phyloP scores from a whole-genome alignment of 495 filamentous ascomycete species.

The Podospora appendiculata region DNA sequence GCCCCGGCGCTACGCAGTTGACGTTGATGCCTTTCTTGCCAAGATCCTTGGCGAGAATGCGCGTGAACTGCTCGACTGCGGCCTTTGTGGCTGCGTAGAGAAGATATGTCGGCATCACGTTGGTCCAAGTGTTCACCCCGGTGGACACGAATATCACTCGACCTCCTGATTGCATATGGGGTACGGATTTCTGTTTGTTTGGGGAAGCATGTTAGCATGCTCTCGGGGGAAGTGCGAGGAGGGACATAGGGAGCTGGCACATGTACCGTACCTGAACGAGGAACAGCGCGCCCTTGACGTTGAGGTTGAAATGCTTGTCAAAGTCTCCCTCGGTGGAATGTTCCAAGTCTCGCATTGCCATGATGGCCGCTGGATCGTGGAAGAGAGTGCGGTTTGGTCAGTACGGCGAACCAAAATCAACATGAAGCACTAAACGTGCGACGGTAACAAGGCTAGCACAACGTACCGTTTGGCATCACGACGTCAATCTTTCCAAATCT shows the following conservation, averaged over 20 bases:
- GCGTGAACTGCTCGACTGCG: conserved; percentile 62
- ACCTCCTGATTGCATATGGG: conserved; percentile 49
- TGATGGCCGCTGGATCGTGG: conserved; percentile 37
- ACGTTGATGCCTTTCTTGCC: conserved; percentile 53
- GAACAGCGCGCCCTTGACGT: conserved; percentile 65
- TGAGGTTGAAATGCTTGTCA: conserved; percentile 46
- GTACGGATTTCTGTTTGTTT: conserved; percentile 44
- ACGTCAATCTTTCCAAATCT: conserved; percentile 62
- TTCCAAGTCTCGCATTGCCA: conserved; percentile 48
- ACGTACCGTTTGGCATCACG: conserved; percentile 45
- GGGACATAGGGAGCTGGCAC: background rate
- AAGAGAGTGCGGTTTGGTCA: background rate
- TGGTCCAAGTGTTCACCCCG: conserved; percentile 33
- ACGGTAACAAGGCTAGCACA: too few relatives aligned
- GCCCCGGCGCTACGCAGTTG: conserved; percentile 59
- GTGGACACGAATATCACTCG: conserved; percentile 57
- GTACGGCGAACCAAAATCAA: too few relatives aligned
- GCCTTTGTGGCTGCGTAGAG: conserved; percentile 59
- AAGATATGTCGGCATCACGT: conserved; percentile 50
- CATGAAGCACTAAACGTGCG: too few relatives aligned
- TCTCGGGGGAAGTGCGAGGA: background rate
- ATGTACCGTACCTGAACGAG: conserved; percentile 42
- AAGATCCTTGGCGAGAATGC: conserved; percentile 57
- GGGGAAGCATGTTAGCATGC: background rate
- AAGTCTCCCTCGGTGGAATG: conserved; percentile 52